A percentile compares a stretch with the other conserved stretches of the same genome.
These are phyloP conservation scores for Melanomma pulvis-pyrius DNA, from an alignment of 495 filamentous ascomycete species.

Conservation along the genomic window DNA sequence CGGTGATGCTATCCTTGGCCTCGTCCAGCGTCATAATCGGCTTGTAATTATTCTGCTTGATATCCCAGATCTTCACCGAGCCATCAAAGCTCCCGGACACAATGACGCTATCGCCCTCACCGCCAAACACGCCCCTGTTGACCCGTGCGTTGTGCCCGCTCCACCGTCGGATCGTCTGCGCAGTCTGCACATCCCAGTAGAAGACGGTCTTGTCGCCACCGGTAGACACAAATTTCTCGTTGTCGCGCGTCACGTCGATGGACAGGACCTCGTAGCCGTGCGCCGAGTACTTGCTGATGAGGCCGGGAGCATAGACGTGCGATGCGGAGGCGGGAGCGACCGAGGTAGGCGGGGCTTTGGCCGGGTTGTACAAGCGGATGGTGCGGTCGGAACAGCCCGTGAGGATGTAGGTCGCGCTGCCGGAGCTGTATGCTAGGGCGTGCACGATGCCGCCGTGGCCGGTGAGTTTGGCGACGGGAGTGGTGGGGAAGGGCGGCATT, in stretches of 20 bases:
- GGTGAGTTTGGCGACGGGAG: conserved; percentile 40
- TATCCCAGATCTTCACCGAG: conserved; percentile 86
- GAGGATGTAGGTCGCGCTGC: conserved; percentile 73
- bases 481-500: conserved; percentile 44
- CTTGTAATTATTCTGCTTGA: conserved; percentile 60
- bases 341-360: conserved; percentile 42
- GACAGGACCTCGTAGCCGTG: conserved; percentile 91
- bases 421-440: conserved; percentile 69
- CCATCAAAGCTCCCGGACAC: conserved; percentile 79
- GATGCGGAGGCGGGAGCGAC: conserved; percentile 39
- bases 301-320: conserved; percentile 33
- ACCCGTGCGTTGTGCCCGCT: conserved; percentile 64
- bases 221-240: conserved; percentile 75
- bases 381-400: conserved; percentile 84
- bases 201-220: conserved; percentile 91
- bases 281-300: conserved; percentile 83
- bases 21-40: conserved; percentile 79
- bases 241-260: conserved; percentile 71
- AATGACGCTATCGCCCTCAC: conserved; percentile 68
- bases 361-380: conserved; percentile 76
- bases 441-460: conserved; percentile 60
- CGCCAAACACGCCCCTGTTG: conserved; percentile 77
- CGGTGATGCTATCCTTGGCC: conserved; percentile 74
- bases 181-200: conserved; percentile 88
- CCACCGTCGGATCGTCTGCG: conserved; percentile 73